Evolutionary conservation across 2,329 filamentous ascomycete genomes (phyloP).

Genomic region (Teratosphaeriaceae sp.): DNA sequence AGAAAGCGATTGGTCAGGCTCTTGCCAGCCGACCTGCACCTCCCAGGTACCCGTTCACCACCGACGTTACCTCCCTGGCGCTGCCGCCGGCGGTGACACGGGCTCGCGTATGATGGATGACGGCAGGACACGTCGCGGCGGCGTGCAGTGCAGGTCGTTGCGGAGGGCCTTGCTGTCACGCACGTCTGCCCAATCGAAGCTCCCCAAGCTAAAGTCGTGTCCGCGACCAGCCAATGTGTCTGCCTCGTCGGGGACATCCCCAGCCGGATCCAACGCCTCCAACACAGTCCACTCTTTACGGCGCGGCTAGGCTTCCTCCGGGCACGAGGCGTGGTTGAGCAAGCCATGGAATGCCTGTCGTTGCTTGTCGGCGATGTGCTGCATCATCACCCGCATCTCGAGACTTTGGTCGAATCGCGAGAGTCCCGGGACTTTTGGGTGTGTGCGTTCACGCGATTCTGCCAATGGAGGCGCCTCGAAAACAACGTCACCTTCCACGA

Average conservation of each 20-base stretch:
- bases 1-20: too few species aligned
- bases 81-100: neutral
- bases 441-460: too few species aligned
- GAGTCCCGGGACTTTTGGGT: neutral
- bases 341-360: too few species aligned
- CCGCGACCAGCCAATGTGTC: too few species aligned
- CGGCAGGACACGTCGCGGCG: conserved; percentile 6
- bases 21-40: conserved; percentile 28
- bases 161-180: conserved; percentile 1
- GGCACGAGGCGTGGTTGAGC: conserved; percentile 9
- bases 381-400: neutral
- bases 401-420: neutral
- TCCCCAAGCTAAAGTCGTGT: conserved; percentile 6
- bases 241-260: too few species aligned
- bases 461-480: neutral
- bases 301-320: too few species aligned
- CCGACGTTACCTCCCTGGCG: neutral
- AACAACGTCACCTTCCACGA: conserved; percentile 8
- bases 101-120: too few species aligned
- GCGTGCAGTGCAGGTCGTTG: conserved; percentile 6
- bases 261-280: too few species aligned
- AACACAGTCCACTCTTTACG: too few species aligned
- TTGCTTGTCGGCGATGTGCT: too few species aligned
- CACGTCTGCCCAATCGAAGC: conserved; percentile 3
- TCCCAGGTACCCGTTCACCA: neutral